Conservation (phyloP, 73 alveolate species). For the Blepharisma japonicum region DNA sequence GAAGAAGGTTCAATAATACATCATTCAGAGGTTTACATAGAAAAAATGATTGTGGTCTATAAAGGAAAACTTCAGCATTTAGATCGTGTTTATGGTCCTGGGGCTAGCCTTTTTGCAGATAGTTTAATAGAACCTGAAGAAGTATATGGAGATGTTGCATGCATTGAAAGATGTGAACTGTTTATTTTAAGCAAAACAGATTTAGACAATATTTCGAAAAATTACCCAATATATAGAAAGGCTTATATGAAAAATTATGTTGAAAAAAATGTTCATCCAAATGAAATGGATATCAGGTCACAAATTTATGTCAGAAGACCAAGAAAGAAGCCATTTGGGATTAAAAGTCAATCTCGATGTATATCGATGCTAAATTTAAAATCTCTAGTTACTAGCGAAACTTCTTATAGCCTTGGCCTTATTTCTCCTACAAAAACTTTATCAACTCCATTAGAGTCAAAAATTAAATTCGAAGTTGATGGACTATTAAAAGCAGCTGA, state of each 20-base stretch:
- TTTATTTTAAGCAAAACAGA: not conserved
- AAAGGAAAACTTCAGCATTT: not conserved
- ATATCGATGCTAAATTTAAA: not conserved
- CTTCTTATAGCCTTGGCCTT: constrained; percentile 11
- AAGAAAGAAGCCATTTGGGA: not conserved
- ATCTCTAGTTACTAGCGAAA: not conserved
- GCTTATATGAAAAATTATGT: constrained; percentile 7
- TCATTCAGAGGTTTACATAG: not conserved
- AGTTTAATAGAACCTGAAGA: constrained; percentile 15
- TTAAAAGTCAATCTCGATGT: not conserved
- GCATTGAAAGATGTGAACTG: not conserved
- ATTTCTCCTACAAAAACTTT: not conserved
- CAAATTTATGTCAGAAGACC: not conserved
- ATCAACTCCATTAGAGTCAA: not conserved
- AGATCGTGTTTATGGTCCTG: not conserved
- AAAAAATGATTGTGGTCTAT: constrained; percentile 5
- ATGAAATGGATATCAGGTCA: not conserved
- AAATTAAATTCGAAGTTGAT: not conserved
- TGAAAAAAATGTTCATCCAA: not conserved
- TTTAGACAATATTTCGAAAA: not conserved
- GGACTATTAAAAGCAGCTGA: constrained; percentile 19
- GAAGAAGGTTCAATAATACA: constrained; percentile 3
- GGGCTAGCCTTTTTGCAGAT: not conserved
- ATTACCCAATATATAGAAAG: not conserved
- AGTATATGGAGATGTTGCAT: not conserved